Base-by-base conservation (phyloP, 306 rosid species). In the Quercus parvula region DNA sequence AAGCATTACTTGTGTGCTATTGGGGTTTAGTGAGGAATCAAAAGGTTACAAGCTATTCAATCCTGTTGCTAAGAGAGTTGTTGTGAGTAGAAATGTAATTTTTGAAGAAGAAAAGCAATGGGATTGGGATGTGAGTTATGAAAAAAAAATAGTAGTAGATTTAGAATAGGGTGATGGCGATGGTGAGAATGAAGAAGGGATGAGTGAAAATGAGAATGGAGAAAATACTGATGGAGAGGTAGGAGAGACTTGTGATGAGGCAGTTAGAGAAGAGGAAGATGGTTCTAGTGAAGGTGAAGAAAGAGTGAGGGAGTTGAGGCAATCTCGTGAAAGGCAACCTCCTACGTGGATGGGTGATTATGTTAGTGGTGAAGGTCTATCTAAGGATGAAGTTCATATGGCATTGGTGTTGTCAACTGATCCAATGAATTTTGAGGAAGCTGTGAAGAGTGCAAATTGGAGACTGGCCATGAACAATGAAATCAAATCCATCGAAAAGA, bases 11-110 rank as follows among this genome's bases (percentile, higher is more conserved):
- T 70, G 77, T 56, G 71, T 78, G 14, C 33, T 78, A 2, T 27
- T 71, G 35, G 63, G 78, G 1, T 55, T 79, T 3, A 71, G 63
- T 73, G 74, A 73, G 5, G 78, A 79, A 17, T 79, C 78, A 4
- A 73, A 79, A 35, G 83, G 83, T 5, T 73, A 72, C 20, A 79
- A 25, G 41, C 44, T 69, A 15, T 78, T n/a, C 0, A 4, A 78
- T 78, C 81, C 4, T 33, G 1, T 69, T 70, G 30, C 76, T 15
- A 78, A 56, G 58, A 33, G 27, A 35, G 27, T 78, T 54, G 44
- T 70, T 55, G 58, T 78, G 70, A 70, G 81, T 55, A 52, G 59
- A 56, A 76, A 78, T 78, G 75, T 78, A 33, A 78, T 70, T n/a
- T 78, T 78, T 55, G 75, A 78, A 68, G 75, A 78, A 56, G 74